phyloP scores from a whole-genome alignment of 148 eudicot species.

The Dysphania ambrosioides region DNA sequence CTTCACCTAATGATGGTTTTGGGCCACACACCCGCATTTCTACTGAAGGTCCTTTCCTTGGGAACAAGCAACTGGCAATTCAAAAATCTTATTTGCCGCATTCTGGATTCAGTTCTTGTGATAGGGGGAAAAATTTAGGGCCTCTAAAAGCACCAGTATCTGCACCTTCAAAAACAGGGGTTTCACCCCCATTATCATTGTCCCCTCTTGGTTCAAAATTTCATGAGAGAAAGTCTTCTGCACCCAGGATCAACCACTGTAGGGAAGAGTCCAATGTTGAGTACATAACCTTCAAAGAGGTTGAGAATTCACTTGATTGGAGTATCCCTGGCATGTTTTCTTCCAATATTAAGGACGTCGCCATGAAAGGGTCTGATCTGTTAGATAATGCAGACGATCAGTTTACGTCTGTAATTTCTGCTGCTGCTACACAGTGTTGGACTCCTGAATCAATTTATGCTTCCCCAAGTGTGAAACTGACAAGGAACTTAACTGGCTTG shows the following conservation, averaged over 20 bases:
- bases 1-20: constrained; percentile 24
- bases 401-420: constrained; percentile 34
- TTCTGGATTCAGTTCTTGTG: constrained; percentile 21
- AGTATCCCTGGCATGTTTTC: constrained; percentile 3
- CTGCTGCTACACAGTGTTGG: constrained; percentile 17
- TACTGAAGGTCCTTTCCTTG: constrained; percentile 74
- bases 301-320: constrained; percentile 54
- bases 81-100: constrained; percentile 28
- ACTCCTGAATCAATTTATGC: constrained; percentile 29
- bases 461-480: constrained; percentile 37
- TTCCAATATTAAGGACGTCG: constrained; percentile 22
- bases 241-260: constrained; percentile 23
- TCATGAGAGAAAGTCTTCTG: constrained; percentile 30
- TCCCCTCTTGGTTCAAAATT: constrained; percentile 82
- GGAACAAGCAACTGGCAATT: constrained; percentile 25
- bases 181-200: constrained; percentile 54
- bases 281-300: constrained; percentile 50
- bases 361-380: constrained; percentile 29
- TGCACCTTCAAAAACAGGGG: constrained; percentile 31
- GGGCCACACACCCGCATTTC: constrained; percentile 29
- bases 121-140: constrained; percentile 24
- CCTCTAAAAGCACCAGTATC: constrained; percentile 23
- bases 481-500: constrained; percentile 45
- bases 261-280: constrained; percentile 34
- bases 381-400: constrained; percentile 31